phyloP scores from a whole-genome alignment of 2,329 filamentous ascomycete species.

The Aulographum hederae region DNA sequence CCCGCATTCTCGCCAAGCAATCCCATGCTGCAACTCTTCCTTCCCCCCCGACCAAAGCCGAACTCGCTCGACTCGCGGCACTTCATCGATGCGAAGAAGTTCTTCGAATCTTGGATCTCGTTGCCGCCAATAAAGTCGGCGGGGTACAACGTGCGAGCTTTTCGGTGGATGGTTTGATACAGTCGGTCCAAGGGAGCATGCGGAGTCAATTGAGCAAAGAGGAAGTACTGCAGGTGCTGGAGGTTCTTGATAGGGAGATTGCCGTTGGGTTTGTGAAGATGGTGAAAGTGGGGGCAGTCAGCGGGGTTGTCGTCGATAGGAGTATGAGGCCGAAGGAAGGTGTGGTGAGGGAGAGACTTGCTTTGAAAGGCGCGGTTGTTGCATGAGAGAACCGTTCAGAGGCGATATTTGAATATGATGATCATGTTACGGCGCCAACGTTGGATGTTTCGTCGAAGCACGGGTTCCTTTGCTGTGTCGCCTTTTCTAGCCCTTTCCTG shows the following conservation, averaged over 20 bases:
- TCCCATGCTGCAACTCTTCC: slow-evolving; percentile 17
- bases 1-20: slow-evolving; percentile 33
- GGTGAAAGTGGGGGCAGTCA: slow-evolving; percentile 19
- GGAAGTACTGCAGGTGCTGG: slow-evolving; percentile 23
- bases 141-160: slow-evolving; percentile 19
- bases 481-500: no score
- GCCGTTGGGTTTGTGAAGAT: slow-evolving; percentile 23
- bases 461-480: no score
- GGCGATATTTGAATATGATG: no score
- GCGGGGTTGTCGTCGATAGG: slow-evolving; percentile 25
- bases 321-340: no score
- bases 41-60: slow-evolving; percentile 19
- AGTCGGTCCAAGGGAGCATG: slow-evolving; percentile 25
- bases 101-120: slow-evolving; percentile 21
- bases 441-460: no score
- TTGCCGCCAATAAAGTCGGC: slow-evolving; percentile 13
- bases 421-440: no score
- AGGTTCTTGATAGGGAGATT: slow-evolving; percentile 24
- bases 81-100: slow-evolving; percentile 28
- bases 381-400: no score
- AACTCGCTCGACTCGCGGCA: slow-evolving; percentile 26
- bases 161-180: slow-evolving; percentile 22
- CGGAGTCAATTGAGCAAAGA: slow-evolving; percentile 25
- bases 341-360: no score
- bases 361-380: no score